These are phyloP conservation scores for Dionaea muscipula DNA, from an alignment of 179 eudicot genomes.

Conservation along the genomic window DNA sequence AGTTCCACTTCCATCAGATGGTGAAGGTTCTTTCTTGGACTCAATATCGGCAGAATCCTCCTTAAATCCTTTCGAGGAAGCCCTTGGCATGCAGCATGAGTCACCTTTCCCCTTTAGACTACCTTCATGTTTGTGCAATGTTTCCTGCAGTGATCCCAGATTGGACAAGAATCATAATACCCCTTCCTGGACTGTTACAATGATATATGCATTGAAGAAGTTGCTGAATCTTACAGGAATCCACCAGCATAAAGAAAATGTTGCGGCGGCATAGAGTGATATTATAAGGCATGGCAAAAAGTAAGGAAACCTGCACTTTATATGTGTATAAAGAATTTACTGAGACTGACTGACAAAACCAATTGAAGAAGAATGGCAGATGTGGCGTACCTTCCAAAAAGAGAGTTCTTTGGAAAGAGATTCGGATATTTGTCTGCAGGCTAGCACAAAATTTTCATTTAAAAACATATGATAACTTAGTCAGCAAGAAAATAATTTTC, in stretches of 20 bases:
- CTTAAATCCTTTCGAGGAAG: not conserved
- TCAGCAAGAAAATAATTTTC: not conserved
- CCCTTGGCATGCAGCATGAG: not conserved
- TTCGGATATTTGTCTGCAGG: slow-evolving; percentile 14
- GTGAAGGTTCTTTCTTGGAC: not conserved
- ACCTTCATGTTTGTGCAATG: slow-evolving; percentile 11
- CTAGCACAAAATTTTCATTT: not conserved
- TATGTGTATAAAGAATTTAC: not conserved
- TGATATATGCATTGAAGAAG: not conserved
- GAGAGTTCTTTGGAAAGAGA: slow-evolving; percentile 6
- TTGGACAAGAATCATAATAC: not conserved
- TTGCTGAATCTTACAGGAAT: slow-evolving; percentile 10
- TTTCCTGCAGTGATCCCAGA: slow-evolving; percentile 10
- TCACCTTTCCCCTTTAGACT: slow-evolving; percentile 1
- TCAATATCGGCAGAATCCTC: slow-evolving; percentile 1
- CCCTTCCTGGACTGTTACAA: too few relatives aligned
- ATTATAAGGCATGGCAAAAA: slow-evolving; percentile 15
- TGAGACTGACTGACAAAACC: not conserved
- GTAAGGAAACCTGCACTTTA: slow-evolving; percentile 18
- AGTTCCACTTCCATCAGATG: slow-evolving; percentile 2
- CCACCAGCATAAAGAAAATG: slow-evolving; percentile 11
- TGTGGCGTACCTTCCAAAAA: slow-evolving; percentile 15
- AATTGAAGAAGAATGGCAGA: not conserved
- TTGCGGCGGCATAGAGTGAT: slow-evolving; percentile 10
- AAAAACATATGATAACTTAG: not conserved